Conservation (phyloP, 2,329 filamentous ascomycete genomes). For the Alternaria novae-zelandiae region DNA sequence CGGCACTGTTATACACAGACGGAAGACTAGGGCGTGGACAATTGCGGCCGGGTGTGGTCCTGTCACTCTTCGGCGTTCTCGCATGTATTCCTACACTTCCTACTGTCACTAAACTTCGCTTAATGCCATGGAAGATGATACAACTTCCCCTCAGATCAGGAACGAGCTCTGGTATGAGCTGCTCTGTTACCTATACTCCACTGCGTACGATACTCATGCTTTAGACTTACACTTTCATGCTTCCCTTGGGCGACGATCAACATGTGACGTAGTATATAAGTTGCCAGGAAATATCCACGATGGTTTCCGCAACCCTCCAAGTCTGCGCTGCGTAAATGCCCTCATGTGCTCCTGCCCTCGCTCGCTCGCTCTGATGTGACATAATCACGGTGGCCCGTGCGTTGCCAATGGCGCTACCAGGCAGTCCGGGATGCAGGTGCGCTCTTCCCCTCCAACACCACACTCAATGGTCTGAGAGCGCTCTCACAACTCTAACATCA, state of each 20-base stretch:
- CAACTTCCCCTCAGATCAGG: constrained; percentile 14
- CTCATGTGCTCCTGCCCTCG: background rate
- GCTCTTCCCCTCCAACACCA: background rate
- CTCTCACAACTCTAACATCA: background rate
- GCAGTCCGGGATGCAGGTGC: background rate
- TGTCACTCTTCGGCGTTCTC: constrained; percentile 28
- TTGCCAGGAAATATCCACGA: background rate
- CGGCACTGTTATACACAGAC: background rate
- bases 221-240: constrained; percentile 9
- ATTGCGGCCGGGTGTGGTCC: constrained; percentile 1
- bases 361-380: background rate
- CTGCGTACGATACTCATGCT: constrained; percentile 33
- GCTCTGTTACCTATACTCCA: constrained; percentile 41
- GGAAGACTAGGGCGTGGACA: background rate
- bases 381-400: background rate
- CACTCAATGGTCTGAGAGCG: background rate
- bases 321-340: background rate
- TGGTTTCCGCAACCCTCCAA: background rate
- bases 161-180: constrained; percentile 26
- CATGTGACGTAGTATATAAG: background rate
- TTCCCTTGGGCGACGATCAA: background rate
- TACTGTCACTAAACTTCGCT: constrained; percentile 48
- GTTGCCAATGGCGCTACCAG: background rate
- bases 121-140: constrained; percentile 22
- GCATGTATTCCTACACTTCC: constrained; percentile 48